Evolutionary conservation across 106 monocot genomes (phyloP).

Genomic region (Agapanthus africanus): DNA sequence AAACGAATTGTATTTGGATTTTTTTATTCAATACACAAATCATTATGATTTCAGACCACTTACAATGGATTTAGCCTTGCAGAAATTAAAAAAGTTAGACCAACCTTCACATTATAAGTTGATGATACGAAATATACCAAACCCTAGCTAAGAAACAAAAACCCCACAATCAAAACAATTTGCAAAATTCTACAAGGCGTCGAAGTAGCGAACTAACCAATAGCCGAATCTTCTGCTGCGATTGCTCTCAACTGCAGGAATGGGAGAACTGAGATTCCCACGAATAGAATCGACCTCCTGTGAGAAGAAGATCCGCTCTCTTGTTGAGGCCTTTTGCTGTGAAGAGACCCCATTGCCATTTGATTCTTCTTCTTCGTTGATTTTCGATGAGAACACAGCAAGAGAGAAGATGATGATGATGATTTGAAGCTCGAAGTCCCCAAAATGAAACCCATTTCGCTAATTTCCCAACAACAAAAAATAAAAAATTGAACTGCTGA

Average conservation of each 20-base stretch:
- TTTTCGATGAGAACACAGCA: conserved; percentile 21
- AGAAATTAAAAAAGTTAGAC: too few relatives aligned
- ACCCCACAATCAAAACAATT: too few relatives aligned
- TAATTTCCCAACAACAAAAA: too few relatives aligned
- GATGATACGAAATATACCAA: too few relatives aligned
- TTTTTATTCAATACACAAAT: too few relatives aligned
- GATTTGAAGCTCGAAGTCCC: conserved; percentile 18
- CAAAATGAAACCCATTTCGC: conserved; percentile 25
- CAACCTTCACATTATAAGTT: too few relatives aligned
- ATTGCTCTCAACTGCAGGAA: conserved; percentile 34
- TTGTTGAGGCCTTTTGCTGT: background rate
- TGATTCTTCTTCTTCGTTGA: conserved; percentile 13
- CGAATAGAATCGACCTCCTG: conserved; percentile 37
- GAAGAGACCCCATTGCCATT: conserved; percentile 8
- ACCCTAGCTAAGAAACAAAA: background rate
- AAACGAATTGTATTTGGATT: too few relatives aligned
- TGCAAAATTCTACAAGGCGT: too few relatives aligned
- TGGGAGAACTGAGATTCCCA: conserved; percentile 51
- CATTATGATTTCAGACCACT: too few relatives aligned
- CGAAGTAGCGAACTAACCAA: too few relatives aligned
- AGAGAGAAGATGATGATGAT: conserved; percentile 15
- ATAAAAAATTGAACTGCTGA: too few relatives aligned
- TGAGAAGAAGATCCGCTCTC: background rate
- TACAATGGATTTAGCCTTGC: too few relatives aligned
- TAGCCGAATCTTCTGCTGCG: conserved; percentile 21